Base-by-base conservation (phyloP, 257 asterid genomes). In the Prunella vulgaris region DNA sequence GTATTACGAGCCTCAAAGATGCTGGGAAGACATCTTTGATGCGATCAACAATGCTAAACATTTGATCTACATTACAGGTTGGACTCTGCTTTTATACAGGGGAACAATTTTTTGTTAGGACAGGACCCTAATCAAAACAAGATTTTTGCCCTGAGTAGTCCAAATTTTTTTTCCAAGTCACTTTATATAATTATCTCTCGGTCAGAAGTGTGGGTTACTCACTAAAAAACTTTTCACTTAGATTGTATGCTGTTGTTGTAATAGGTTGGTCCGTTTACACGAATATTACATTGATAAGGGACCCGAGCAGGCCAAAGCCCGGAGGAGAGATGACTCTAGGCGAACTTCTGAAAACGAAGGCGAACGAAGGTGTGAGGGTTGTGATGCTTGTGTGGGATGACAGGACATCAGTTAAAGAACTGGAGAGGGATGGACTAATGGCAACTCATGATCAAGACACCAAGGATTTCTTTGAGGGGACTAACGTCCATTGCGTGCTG, bases 321-420 rank as follows among this genome's bases (percentile, higher is more conserved):
- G 89, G 90, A 0, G 95, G 88, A 14, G 81, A 88, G 5, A 44
- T 83, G 2, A 73, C 46, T 35, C 89, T 93, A 1, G 97, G 97
- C 2, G 94, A 90, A 13, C 69, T 93, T 53, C 67, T 93, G 49
- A 90, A 80, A 63, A 80, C n/a, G 12, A 93, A 93, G 62, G 97
- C 98, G 0, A 60, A 85, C 8, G 87, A 90, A 54, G 97, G 97
- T 0, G 97, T 93, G 1, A 82, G 69, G 1, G 99, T 94, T 42
- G 77, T 91, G 1, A 5, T 94, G 85, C 85, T 94, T 8, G 80
- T 94, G 75, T 94, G 99, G 97, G 97, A 94, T 28, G 99, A 94
- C 37, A 61, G 86, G 64, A 89, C 97, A 14, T 94, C 97, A 0
- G 80, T 66, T 10, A 83, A 73, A 20, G 70, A 68, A 2, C 52